Percentiles rank a stretch among this genome's conserved stretches.
These are phyloP conservation scores for Mycena rosella DNA, from an alignment of 768 basidiomycete species.

Conservation along the genomic window DNA sequence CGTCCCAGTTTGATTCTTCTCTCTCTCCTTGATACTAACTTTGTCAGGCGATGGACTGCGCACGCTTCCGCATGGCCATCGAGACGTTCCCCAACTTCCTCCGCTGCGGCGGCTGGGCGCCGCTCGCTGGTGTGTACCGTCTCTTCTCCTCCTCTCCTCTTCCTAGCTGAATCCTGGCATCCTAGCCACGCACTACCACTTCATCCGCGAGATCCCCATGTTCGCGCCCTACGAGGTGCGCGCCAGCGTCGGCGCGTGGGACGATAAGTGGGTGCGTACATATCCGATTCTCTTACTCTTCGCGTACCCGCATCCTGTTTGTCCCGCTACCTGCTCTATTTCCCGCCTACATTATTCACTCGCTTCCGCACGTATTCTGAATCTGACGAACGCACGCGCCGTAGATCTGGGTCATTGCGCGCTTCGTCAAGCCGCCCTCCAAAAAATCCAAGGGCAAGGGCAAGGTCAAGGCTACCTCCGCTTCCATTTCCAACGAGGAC, in stretches of 20 bases:
- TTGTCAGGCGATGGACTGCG: conserved; percentile 62
- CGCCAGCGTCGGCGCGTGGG: conserved; percentile 61
- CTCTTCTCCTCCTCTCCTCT: neutral
- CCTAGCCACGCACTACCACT: conserved; percentile 60
- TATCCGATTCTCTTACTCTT: too few species aligned
- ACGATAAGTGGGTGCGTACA: conserved; percentile 65
- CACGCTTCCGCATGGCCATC: conserved; percentile 63
- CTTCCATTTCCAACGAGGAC: too few species aligned
- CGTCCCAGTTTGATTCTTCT: neutral
- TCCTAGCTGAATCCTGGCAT: too few species aligned
- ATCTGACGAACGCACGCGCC: too few species aligned
- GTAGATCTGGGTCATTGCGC: conserved; percentile 72
- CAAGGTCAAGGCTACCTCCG: too few species aligned
- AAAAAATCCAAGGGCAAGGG: too few species aligned
- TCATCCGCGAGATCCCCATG: conserved; percentile 65
- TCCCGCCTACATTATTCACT: neutral
- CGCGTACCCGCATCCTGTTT: too few species aligned
- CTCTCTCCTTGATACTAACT: neutral
- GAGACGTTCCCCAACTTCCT: conserved; percentile 68
- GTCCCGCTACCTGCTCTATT: too few species aligned
- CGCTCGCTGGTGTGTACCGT: conserved; percentile 55
- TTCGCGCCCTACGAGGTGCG: conserved; percentile 61
- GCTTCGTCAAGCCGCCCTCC: conserved; percentile 70
- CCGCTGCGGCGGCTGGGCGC: conserved; percentile 70
- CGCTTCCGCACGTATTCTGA: neutral